These are phyloP conservation scores for Malassezia psittaci DNA, from an alignment of 1,284 basidiomycete genomes.

Conservation along the genomic window DNA sequence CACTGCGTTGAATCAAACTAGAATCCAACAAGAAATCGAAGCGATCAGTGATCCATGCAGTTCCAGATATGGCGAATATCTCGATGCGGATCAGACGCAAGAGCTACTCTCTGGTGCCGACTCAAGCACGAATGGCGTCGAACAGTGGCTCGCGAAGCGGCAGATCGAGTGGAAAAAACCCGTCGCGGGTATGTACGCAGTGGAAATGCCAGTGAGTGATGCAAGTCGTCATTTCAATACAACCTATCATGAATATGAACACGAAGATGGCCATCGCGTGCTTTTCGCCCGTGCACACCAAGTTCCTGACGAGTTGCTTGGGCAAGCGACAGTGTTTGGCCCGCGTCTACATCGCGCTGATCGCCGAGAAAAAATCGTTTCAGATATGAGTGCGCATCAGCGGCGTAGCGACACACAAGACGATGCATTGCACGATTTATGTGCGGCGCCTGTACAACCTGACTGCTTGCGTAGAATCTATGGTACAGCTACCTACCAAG, in stretches of 20 bases:
- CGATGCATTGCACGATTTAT: background rate
- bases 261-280: background rate
- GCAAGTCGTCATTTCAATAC: background rate
- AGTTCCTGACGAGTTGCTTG: background rate
- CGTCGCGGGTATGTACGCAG: background rate
- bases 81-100: background rate
- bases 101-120: background rate
- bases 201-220: background rate
- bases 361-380: background rate
- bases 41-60: conserved; percentile 4
- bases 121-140: background rate
- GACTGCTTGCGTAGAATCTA: conserved; percentile 6
- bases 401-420: too few relatives aligned
- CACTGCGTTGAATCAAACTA: background rate
- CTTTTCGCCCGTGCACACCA: background rate
- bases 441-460: background rate
- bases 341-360: background rate
- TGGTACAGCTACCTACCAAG: background rate
- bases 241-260: conserved; percentile 3
- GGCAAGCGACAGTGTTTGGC: background rate
- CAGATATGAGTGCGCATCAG: too few relatives aligned
- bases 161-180: conserved; percentile 4
- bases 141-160: background rate
- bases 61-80: background rate
- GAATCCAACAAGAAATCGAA: background rate